Percentiles rank a stretch among this genome's conserved stretches.
Evolutionary conservation across 768 basidiomycete genomes (phyloP).

Genomic region (Clitopilus hobsonii): DNA sequence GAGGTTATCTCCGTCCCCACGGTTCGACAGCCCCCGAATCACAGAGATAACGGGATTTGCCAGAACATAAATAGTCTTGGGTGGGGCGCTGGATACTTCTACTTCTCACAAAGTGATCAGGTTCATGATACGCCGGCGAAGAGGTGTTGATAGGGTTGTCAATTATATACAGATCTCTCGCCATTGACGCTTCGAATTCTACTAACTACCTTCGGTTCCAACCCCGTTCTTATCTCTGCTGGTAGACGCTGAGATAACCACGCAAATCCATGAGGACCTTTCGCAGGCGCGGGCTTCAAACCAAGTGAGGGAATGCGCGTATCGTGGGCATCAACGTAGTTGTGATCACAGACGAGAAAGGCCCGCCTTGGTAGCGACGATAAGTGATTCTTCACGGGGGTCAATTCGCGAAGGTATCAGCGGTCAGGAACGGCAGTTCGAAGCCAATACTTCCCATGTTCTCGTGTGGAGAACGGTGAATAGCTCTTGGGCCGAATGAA

Average conservation of each 20-base stretch:
- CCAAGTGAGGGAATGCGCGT: not conserved
- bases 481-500: not conserved
- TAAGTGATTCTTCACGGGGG: not conserved
- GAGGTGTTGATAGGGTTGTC: not conserved
- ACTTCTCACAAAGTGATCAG: not conserved
- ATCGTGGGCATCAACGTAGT: not conserved
- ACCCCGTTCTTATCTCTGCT: too few species aligned
- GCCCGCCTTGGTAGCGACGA: not conserved
- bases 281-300: too few species aligned
- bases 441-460: too few species aligned
- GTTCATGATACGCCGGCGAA: not conserved
- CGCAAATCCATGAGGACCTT: too few species aligned
- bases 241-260: too few species aligned
- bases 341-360: not conserved
- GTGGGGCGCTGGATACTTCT: not conserved
- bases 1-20: not conserved
- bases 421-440: too few species aligned
- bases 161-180: not conserved
- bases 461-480: not conserved
- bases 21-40: not conserved
- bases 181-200: too few species aligned
- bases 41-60: not conserved
- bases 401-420: too few species aligned
- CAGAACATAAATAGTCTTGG: not conserved
- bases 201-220: not conserved